These are phyloP conservation scores for Leucosporidium scottii DNA, from an alignment of 768 basidiomycete species.

Conservation along the genomic window DNA sequence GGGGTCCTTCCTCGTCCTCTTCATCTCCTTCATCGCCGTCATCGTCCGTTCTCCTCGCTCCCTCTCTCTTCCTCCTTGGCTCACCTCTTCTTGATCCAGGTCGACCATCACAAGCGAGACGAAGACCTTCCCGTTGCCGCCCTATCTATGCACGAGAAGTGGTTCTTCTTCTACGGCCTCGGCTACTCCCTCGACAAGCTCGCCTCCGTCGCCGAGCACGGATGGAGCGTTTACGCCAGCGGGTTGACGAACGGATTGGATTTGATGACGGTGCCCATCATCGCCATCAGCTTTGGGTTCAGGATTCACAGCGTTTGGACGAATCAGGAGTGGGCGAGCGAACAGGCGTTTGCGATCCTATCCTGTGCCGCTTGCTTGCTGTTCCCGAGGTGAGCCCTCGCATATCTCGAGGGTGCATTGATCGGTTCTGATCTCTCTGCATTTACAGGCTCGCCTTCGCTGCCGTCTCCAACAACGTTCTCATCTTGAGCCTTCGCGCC, in stretches of 20 bases:
- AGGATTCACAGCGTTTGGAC: slow-evolving; percentile 12
- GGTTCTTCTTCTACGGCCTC: slow-evolving; percentile 34
- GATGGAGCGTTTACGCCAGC: slow-evolving; percentile 23
- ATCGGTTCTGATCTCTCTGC: background rate
- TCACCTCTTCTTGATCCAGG: slow-evolving; percentile 24
- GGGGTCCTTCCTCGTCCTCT: slow-evolving; percentile 25
- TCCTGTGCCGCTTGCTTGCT: slow-evolving; percentile 24
- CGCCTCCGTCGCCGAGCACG: slow-evolving; percentile 28
- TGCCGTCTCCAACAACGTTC: slow-evolving; percentile 58
- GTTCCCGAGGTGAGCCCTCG: slow-evolving; percentile 65
- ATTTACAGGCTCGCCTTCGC: slow-evolving; percentile 78
- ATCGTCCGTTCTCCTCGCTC: slow-evolving; percentile 1
- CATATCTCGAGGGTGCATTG: slow-evolving; percentile 41
- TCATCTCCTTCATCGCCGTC: slow-evolving; percentile 31
- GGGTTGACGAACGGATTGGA: slow-evolving; percentile 27
- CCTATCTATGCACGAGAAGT: slow-evolving; percentile 13
- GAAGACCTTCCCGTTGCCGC: slow-evolving; percentile 12
- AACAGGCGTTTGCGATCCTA: slow-evolving; percentile 26
- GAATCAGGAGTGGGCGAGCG: slow-evolving; percentile 12
- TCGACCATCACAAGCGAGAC: slow-evolving; percentile 23
- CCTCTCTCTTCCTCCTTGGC: slow-evolving; percentile 27
- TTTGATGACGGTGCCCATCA: slow-evolving; percentile 23
- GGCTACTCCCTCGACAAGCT: slow-evolving; percentile 31
- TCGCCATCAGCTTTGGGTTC: slow-evolving; percentile 22
- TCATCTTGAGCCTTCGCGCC: slow-evolving; percentile 55